Percentiles rank a stretch among this genome's conserved stretches.
Conservation (phyloP, 768 basidiomycete species). For the Lactarius deliciosus region DNA sequence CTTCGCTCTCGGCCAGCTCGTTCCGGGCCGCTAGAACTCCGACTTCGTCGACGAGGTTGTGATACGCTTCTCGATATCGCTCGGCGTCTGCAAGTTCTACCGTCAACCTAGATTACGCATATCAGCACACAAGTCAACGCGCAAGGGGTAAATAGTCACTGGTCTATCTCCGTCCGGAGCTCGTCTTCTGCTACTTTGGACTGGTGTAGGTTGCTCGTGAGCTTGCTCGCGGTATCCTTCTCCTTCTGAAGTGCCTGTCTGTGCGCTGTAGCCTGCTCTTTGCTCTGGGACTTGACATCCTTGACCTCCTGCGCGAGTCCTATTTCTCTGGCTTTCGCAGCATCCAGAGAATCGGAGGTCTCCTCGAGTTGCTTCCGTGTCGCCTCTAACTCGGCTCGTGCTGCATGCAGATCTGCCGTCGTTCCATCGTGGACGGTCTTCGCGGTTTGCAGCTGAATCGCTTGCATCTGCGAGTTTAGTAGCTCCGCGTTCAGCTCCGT, state of each 20-base stretch:
- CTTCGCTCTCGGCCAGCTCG: slow-evolving; percentile 78
- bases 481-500: slow-evolving; percentile 28
- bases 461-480: slow-evolving; percentile 30
- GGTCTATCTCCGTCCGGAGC: slow-evolving; percentile 64
- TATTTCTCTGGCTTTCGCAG: slow-evolving; percentile 31
- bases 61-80: slow-evolving; percentile 71
- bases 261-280: slow-evolving; percentile 36
- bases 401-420: slow-evolving; percentile 41
- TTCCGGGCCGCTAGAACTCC: slow-evolving; percentile 65
- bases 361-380: slow-evolving; percentile 32
- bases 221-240: slow-evolving; percentile 43
- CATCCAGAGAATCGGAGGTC: slow-evolving; percentile 27
- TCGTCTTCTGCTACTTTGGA: slow-evolving; percentile 64
- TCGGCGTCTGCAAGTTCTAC: slow-evolving; percentile 59
- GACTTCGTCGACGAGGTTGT: slow-evolving; percentile 60
- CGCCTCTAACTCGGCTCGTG: slow-evolving; percentile 30
- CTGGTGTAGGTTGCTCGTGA: slow-evolving; percentile 53
- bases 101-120: slow-evolving; percentile 39
- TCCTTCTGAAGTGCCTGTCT: slow-evolving; percentile 36
- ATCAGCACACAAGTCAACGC: background rate
- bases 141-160: slow-evolving; percentile 44
- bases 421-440: slow-evolving; percentile 45
- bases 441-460: slow-evolving; percentile 43
- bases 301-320: slow-evolving; percentile 34
- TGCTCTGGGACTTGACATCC: slow-evolving; percentile 33